Conservation (phyloP, 805 yeast species). For the Candida berthetii region DNA sequence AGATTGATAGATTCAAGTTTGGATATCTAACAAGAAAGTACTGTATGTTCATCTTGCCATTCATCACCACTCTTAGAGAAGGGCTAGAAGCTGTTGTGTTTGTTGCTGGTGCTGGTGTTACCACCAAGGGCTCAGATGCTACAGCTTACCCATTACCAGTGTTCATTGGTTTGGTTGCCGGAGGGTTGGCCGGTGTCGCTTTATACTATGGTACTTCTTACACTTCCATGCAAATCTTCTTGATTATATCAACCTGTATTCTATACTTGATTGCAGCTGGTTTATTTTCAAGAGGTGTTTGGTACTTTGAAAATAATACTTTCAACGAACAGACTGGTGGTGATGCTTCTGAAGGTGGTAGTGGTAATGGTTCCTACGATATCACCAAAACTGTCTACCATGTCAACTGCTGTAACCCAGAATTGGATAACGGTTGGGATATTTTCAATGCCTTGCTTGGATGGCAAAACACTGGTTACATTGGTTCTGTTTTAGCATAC, state of each 20-base stretch:
- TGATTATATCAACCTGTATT: constrained; percentile 82
- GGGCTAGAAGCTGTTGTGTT: constrained; percentile 96
- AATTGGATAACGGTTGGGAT: constrained; percentile 92
- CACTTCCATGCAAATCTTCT: constrained; percentile 77
- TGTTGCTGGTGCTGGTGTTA: constrained; percentile 91
- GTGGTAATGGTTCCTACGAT: constrained; percentile 94
- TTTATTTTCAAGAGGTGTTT: constrained; percentile 85
- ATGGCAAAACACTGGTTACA: constrained; percentile 96
- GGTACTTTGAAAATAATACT: constrained; percentile 74
- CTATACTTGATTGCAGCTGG: constrained; percentile 89
- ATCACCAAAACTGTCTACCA: constrained; percentile 82
- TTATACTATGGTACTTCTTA: constrained; percentile 80
- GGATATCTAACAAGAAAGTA: constrained; percentile 63
- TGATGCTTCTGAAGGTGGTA: constrained; percentile 89
- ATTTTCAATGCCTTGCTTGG: constrained; percentile 90
- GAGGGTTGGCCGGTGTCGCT: constrained; percentile 60
- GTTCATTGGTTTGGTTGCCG: constrained; percentile 77
- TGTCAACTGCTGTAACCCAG: constrained; percentile 96
- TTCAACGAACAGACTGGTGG: constrained; percentile 76
- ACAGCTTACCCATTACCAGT: constrained; percentile 90
- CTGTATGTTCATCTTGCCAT: constrained; percentile 85
- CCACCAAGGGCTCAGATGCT: constrained; percentile 43
- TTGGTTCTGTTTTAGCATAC: constrained; percentile 86
- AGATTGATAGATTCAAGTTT: constrained; percentile 44
- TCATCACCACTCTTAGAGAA: constrained; percentile 89